A percentile compares a stretch with the other conserved stretches of the same genome.
Conservation (phyloP, 495 filamentous ascomycete genomes). For the Aspergillus olivimuriae region DNA sequence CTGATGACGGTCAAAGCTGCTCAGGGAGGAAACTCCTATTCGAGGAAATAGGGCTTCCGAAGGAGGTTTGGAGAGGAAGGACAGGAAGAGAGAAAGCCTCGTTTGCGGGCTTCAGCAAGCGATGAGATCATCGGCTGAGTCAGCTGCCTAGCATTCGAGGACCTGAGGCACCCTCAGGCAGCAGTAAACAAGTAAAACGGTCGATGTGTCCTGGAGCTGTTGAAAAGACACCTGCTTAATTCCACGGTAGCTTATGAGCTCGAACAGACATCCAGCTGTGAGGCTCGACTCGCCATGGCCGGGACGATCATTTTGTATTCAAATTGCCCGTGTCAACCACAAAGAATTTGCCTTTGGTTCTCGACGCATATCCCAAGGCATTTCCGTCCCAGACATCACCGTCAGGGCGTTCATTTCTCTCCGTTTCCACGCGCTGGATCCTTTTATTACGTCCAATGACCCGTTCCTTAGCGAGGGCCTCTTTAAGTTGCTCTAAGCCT, state of each 20-base stretch:
- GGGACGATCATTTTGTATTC: background rate
- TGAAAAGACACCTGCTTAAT: too few relatives aligned
- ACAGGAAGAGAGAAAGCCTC: conserved; percentile 3
- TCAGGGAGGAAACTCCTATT: background rate
- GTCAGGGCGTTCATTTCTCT: conserved; percentile 29
- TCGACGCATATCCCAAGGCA: conserved; percentile 56
- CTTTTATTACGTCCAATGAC: conserved; percentile 44
- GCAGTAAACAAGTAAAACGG: background rate
- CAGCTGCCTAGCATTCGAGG: conserved; percentile 8
- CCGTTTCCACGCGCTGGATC: conserved; percentile 32
- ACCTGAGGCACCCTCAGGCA: too few relatives aligned
- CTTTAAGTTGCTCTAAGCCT: conserved; percentile 42
- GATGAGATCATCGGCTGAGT: conserved; percentile 14
- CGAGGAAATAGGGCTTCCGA: background rate
- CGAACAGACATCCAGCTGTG: too few relatives aligned
- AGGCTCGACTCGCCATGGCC: background rate
- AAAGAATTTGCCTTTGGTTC: conserved; percentile 68
- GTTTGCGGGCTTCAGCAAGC: conserved; percentile 4
- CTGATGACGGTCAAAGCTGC: background rate
- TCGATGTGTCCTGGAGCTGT: too few relatives aligned
- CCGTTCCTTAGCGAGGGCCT: conserved; percentile 47
- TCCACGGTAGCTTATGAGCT: too few relatives aligned
- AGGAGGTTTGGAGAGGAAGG: background rate
- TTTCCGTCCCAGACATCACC: conserved; percentile 54
- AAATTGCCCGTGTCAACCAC: conserved; percentile 58